These are phyloP conservation scores for Lactifluus echinatus DNA, from an alignment of 768 basidiomycete species.

Conservation along the genomic window DNA sequence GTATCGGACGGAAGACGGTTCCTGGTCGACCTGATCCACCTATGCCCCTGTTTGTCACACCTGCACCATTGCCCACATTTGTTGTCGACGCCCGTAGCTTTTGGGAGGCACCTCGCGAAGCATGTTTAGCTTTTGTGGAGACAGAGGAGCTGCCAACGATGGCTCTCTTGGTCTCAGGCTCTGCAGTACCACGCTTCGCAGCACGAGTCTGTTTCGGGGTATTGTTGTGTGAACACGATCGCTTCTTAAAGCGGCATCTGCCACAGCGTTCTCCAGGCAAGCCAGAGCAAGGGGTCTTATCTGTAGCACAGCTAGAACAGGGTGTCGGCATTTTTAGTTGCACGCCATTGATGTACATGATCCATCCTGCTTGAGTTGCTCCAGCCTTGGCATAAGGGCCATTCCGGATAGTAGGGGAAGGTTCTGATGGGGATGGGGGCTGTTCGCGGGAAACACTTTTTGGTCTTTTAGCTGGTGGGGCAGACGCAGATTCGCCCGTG, in stretches of 20 bases:
- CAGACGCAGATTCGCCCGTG: not conserved
- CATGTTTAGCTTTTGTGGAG: not conserved
- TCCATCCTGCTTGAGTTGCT: slow-evolving; percentile 9
- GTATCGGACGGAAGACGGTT: not conserved
- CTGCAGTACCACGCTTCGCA: not conserved
- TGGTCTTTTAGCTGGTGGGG: slow-evolving; percentile 3
- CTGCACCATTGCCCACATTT: not conserved
- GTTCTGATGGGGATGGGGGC: not conserved
- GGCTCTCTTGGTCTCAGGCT: not conserved
- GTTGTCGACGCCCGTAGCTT: not conserved
- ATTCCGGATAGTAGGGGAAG: not conserved
- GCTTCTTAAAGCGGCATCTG: slow-evolving; percentile 10
- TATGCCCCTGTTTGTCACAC: not conserved
- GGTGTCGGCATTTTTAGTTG: slow-evolving; percentile 1
- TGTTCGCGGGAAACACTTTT: not conserved
- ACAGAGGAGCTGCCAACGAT: not conserved
- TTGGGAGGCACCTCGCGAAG: not conserved
- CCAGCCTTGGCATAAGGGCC: slow-evolving; percentile 12
- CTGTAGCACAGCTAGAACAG: not conserved
- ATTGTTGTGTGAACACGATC: slow-evolving; percentile 1
- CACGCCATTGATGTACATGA: slow-evolving; percentile 7
- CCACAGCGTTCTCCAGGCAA: slow-evolving; percentile 13
- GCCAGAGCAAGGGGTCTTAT: slow-evolving; percentile 8
- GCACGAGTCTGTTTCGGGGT: not conserved
- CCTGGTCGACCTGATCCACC: not conserved